phyloP scores from a whole-genome alignment of 2,329 filamentous ascomycete species.

The Alternaria novae-zelandiae region DNA sequence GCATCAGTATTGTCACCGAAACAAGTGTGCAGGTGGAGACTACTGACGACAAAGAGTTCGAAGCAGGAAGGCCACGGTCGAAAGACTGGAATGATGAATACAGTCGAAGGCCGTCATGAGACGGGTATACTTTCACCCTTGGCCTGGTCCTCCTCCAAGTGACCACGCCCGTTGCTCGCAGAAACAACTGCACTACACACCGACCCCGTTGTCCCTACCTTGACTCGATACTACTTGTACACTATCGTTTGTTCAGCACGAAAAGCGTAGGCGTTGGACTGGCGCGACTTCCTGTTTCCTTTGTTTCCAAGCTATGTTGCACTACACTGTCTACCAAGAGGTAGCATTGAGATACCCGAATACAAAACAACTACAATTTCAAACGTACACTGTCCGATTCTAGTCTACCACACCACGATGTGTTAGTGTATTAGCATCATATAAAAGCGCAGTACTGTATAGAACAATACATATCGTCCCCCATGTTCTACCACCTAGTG shows the following conservation, averaged over 20 bases:
- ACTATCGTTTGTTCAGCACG: not conserved
- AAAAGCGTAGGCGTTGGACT: not conserved
- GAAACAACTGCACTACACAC: not conserved
- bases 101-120: not conserved
- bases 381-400: not conserved
- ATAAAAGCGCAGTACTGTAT: not conserved
- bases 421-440: not conserved
- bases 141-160: not conserved
- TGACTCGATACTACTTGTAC: not conserved
- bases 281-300: not conserved
- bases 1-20: constrained; percentile 39
- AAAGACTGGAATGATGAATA: constrained; percentile 18
- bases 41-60: constrained; percentile 17
- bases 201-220: not conserved
- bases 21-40: constrained; percentile 45
- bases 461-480: too few relatives aligned
- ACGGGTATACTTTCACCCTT: not conserved
- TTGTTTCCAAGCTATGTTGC: not conserved
- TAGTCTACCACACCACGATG: not conserved
- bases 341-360: not conserved
- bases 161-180: not conserved
- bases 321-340: not conserved
- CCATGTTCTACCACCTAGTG: too few relatives aligned
- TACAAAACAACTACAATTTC: not conserved
- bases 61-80: constrained; percentile 1